These are phyloP conservation scores for Aureoboletus auriporus DNA, from an alignment of 768 basidiomycete genomes.

Conservation along the genomic window DNA sequence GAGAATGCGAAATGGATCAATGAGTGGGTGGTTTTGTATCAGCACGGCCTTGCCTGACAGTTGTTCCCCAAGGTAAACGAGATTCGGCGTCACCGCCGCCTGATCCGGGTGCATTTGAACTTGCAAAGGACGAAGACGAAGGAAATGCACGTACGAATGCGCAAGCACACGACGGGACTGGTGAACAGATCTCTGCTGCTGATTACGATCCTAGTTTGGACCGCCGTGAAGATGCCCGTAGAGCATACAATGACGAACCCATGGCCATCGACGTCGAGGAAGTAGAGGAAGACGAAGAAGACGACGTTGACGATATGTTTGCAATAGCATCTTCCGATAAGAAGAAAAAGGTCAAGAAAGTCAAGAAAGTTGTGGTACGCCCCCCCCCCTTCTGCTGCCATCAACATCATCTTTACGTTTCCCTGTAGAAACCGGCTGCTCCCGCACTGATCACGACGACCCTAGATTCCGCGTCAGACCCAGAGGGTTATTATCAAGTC, in stretches of 20 bases:
- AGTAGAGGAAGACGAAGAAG: slow-evolving; percentile 59
- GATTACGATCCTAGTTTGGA: slow-evolving; percentile 89
- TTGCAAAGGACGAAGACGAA: slow-evolving; percentile 62
- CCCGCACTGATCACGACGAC: slow-evolving; percentile 72
- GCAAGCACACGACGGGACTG: slow-evolving; percentile 41
- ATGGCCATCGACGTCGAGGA: slow-evolving; percentile 42
- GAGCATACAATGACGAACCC: slow-evolving; percentile 42
- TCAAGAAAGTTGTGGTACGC: slow-evolving; percentile 55
- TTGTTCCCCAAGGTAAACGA: slow-evolving; percentile 37
- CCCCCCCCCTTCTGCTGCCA: not conserved
- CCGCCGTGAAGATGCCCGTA: slow-evolving; percentile 78
- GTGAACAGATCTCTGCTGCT: slow-evolving; percentile 82
- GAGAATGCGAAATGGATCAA: slow-evolving; percentile 17
- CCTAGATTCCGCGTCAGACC: slow-evolving; percentile 86
- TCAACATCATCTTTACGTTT: slow-evolving; percentile 1
- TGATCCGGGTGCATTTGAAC: slow-evolving; percentile 54
- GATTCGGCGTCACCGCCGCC: slow-evolving; percentile 59
- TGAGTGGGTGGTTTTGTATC: slow-evolving; percentile 14
- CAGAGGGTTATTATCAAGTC: slow-evolving; percentile 93
- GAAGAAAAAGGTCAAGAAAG: slow-evolving; percentile 53
- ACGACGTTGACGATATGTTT: slow-evolving; percentile 96
- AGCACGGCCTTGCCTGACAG: not conserved
- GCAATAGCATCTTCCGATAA: slow-evolving; percentile 50
- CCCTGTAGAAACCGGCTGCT: slow-evolving; percentile 41
- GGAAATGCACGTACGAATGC: slow-evolving; percentile 43